Evolutionary conservation across 1,284 basidiomycete genomes (phyloP), one percentile per base, ranked within the genome.

Genomic region (Porodaedalea pini): DNA sequence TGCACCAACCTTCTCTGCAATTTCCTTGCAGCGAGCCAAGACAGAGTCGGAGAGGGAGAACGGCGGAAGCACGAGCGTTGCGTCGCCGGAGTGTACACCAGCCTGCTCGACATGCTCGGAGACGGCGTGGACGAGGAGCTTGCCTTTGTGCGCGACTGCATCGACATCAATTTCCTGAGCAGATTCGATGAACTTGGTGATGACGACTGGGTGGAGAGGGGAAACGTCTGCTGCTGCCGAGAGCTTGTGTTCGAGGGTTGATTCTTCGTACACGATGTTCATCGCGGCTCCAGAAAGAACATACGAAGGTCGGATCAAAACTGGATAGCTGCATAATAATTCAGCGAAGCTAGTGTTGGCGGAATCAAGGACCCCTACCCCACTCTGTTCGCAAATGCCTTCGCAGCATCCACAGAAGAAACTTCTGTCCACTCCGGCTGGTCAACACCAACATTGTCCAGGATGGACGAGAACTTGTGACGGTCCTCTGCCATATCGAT

Each of bases 71-170:
- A 99, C 94, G 57, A 99, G 84, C 0, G 96, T 99, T 15, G 97
- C 97, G 70, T 99, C 97, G 59, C 97, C 97, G 57, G 97, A 99
- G 76, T 99, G 96, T 13, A 99, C 94, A 74, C 97, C 96, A 13
- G 97, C 97, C 68, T 98, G 95, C 78, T 99, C 97, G 63, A 99
- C 94, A 72, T 99, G 96, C 73, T 99, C 96, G 0, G 95, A 98
- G 54, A 99, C 81, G 56, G 95, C 94, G 68, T 99, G 96, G 36
- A 99, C 83, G 56, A 99, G 81, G n/a, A 99, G 88, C 67, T 89
- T 83, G 65, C 96, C 96, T 64, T 96, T 79, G 80, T 98, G 83
- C 4, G 94, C 95, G 56, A 99, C 97, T 43, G 96, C 97, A 68
- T 99, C 97, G 32, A 99, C 85, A 65, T 99, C 97, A 64, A 99